Base-by-base conservation (phyloP, 176 grass and related monocot genomes). In the Carex littledalei region DNA sequence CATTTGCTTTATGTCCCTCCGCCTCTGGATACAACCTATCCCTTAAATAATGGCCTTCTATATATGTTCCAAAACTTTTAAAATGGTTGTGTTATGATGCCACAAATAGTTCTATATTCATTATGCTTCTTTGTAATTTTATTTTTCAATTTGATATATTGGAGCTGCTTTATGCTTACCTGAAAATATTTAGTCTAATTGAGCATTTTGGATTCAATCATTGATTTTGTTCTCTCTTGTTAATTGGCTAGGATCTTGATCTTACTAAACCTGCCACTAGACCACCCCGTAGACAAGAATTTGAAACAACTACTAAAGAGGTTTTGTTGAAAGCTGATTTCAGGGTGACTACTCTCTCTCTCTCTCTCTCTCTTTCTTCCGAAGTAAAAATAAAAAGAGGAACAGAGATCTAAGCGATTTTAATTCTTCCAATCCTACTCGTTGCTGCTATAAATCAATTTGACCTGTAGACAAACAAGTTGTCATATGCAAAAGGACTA, bases 261-360 rank as follows among this genome's bases (percentile, higher is more conserved):
- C 90, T 95, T 76, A 94, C 71, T 72, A 92, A 85, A 87, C 93
- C 96, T 71, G 89, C 86, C 65, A 70, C 80, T 2, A 64, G 84
- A 79, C 91, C 70, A 5, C 70, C 65, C 11, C 88, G 79, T 75
- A 88, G 81, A 88, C 63, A 1, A 22, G 80, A 86, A 53, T 98
- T 98, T 86, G 52, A 93, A 91, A 95, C 91, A 29, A 90, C 90
- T 60, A 95, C 93, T 63, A 22, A 53, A 15, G 91, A 95, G 55
- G 96, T 95, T 84, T 87, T 98, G 62, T 92, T 59, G 84, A 98
- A 95, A 90, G 93, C 96, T 0, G 96, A 98, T 94, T 98, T 95
- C 87, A 90, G 91, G 88, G 95, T 98, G 54, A 92, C 76, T 81
- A 26, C 29, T 77, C 73, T 54, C 47, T 32, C 5, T 54, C 79